Conservation (phyloP, 2,329 filamentous ascomycete species). For the Aureobasidium sp. region DNA sequence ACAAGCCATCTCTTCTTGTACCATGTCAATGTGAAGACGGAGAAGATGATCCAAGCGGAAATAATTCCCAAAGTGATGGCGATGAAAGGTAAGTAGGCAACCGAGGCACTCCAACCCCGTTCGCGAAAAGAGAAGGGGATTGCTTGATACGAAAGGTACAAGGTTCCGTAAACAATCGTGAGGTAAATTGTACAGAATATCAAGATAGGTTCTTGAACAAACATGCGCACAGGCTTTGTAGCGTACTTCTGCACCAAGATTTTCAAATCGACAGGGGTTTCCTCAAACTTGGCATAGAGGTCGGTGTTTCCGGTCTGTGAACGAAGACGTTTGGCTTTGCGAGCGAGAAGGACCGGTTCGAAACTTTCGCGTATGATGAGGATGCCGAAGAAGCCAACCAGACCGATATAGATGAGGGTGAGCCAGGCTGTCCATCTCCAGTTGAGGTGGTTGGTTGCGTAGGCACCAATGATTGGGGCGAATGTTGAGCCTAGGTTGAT, state of each 20-base stretch:
- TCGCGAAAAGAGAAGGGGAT: constrained; percentile 42
- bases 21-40: constrained; percentile 29
- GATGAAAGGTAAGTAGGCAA: constrained; percentile 39
- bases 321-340: constrained; percentile 43
- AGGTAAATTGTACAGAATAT: constrained; percentile 40
- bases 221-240: constrained; percentile 34
- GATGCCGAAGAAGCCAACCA: constrained; percentile 38
- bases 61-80: constrained; percentile 37
- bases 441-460: constrained; percentile 42
- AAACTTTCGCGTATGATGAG: constrained; percentile 49
- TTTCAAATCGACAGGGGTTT: constrained; percentile 33
- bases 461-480: constrained; percentile 45
- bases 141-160: constrained; percentile 43
- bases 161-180: constrained; percentile 27
- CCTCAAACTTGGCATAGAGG: constrained; percentile 39
- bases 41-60: constrained; percentile 27
- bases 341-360: constrained; percentile 41
- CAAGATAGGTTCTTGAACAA: constrained; percentile 43
- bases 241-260: constrained; percentile 40
- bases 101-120: constrained; percentile 35
- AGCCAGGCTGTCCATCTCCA: constrained; percentile 55
- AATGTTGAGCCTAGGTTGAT: constrained; percentile 43
- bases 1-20: constrained; percentile 20
- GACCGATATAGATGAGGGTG: constrained; percentile 42
- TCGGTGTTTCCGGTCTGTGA: constrained; percentile 43